Percentiles rank a stretch among this genome's conserved stretches.
phyloP scores from a whole-genome alignment of 805 yeast genomes.

The Wickerhamiella occidentalis region DNA sequence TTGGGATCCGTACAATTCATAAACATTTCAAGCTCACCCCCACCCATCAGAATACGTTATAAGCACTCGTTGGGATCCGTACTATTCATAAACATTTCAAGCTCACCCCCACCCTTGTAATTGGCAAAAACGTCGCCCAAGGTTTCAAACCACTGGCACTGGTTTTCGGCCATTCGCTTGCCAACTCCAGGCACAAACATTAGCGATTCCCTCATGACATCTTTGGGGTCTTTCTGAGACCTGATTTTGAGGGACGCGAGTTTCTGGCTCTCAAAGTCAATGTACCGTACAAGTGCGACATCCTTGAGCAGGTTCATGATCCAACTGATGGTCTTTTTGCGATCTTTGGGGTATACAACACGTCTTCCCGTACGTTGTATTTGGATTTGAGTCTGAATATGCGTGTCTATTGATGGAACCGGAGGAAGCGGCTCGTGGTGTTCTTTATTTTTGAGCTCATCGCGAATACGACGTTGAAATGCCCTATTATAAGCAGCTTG shows the following conservation, averaged over 20 bases:
- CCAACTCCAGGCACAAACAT: neutral
- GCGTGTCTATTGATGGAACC: neutral
- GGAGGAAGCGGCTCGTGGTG: neutral
- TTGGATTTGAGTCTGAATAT: neutral
- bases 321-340: neutral
- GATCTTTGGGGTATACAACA: neutral
- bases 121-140: constrained; percentile 6
- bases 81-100: neutral
- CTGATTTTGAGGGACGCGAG: neutral
- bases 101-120: neutral
- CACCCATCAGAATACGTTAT: no score
- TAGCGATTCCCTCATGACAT: neutral
- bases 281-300: neutral
- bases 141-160: neutral
- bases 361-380: neutral
- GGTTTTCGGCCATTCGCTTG: constrained; percentile 1
- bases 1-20: neutral
- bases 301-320: constrained; percentile 4
- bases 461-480: constrained; percentile 1
- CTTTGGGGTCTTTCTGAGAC: constrained; percentile 3
- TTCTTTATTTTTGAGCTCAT: neutral
- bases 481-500: neutral
- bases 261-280: neutral
- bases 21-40: neutral
- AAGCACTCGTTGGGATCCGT: constrained; percentile 1